phyloP scores from a whole-genome alignment of 2,329 filamentous ascomycete species.

The Catunica adiposa region DNA sequence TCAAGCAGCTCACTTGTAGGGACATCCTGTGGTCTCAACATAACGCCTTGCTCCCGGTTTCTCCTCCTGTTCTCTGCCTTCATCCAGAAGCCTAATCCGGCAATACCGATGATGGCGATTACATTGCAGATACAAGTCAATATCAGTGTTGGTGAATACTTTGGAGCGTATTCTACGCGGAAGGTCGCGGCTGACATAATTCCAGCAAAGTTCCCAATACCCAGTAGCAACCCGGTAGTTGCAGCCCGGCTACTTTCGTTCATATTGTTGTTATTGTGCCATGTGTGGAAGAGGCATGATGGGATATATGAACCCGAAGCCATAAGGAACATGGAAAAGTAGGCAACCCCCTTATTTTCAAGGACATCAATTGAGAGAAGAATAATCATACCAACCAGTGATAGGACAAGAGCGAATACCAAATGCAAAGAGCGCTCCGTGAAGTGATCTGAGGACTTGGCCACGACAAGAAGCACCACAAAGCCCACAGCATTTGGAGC shows the following conservation, averaged over 20 bases:
- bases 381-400: constrained; percentile 28
- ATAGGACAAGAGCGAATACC: constrained; percentile 21
- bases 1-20: constrained; percentile 24
- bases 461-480: constrained; percentile 27
- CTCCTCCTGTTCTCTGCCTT: constrained; percentile 26
- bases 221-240: constrained; percentile 26
- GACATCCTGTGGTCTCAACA: constrained; percentile 23
- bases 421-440: constrained; percentile 32
- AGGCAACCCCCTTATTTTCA: constrained; percentile 27
- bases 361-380: constrained; percentile 27
- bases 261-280: constrained; percentile 37
- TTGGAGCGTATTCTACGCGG: constrained; percentile 30
- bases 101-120: constrained; percentile 24
- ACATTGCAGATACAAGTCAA: constrained; percentile 26
- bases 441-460: constrained; percentile 28
- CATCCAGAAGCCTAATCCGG: constrained; percentile 29
- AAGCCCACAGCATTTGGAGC: constrained; percentile 32
- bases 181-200: constrained; percentile 31
- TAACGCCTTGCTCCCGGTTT: constrained; percentile 23
- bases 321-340: constrained; percentile 34
- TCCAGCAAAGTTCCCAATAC: constrained; percentile 31
- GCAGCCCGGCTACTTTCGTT: constrained; percentile 24
- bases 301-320: constrained; percentile 30
- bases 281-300: constrained; percentile 30
- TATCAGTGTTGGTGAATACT: constrained; percentile 30